A percentile compares a stretch with the other conserved stretches of the same genome.
These are phyloP conservation scores for Saksenaea oblongispora DNA, from an alignment of 371 early-diverging fungal genomes.

Conservation along the genomic window DNA sequence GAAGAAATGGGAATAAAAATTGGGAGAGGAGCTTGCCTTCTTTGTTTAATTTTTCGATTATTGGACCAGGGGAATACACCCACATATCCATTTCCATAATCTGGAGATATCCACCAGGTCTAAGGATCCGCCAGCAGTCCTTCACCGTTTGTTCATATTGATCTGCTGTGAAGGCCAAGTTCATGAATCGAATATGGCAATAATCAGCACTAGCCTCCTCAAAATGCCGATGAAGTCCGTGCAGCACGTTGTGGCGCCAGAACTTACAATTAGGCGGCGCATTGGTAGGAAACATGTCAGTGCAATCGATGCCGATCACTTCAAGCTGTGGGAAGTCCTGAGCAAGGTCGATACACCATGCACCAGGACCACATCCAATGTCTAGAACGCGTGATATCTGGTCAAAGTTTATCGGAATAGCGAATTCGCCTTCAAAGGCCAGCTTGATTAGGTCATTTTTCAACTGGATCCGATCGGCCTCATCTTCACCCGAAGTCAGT, in stretches of 20 bases:
- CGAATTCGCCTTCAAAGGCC: constrained; percentile 40
- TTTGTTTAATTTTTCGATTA: constrained; percentile 24
- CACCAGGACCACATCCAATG: constrained; percentile 39
- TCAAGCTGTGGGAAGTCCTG: constrained; percentile 25
- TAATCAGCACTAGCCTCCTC: not conserved
- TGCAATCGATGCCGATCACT: constrained; percentile 35
- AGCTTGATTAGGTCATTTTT: constrained; percentile 33
- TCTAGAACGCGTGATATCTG: constrained; percentile 24
- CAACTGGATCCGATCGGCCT: constrained; percentile 6
- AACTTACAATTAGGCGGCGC: constrained; percentile 33
- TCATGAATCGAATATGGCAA: not conserved
- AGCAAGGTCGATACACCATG: constrained; percentile 40
- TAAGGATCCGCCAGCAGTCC: constrained; percentile 32
- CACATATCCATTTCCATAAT: constrained; percentile 34
- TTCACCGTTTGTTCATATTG: constrained; percentile 28
- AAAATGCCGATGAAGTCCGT: constrained; percentile 20
- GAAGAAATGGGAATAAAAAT: not conserved
- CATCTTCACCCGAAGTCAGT: constrained; percentile 2
- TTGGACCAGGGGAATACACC: constrained; percentile 30
- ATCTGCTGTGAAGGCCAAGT: constrained; percentile 17
- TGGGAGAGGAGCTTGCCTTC: constrained; percentile 18
- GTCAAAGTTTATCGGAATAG: constrained; percentile 26
- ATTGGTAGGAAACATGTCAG: constrained; percentile 34
- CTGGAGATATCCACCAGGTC: constrained; percentile 33
- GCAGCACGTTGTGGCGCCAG: constrained; percentile 23